Evolutionary conservation across 495 filamentous ascomycete species (phyloP), one percentile per base, ranked within the genome.

Genomic region (Talaromyces proteolyticus): DNA sequence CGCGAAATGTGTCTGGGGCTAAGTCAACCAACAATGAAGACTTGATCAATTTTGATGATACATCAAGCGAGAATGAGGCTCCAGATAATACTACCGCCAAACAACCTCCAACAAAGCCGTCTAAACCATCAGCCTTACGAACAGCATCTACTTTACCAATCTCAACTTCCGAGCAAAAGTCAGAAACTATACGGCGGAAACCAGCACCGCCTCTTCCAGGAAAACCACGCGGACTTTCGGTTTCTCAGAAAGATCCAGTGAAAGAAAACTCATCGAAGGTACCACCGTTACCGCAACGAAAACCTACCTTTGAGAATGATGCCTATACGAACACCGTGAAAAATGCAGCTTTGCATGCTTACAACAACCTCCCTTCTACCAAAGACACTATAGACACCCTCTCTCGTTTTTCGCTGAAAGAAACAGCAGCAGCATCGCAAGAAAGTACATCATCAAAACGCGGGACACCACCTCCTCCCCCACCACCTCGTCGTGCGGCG

Each of bases 101-200:
- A 16, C 49, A 59, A 4, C 78, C 80, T 8, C 86, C 85, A 0
- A 75, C 74, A 3, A 80, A 78, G 40, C 86, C 87, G 1, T 69
- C 73, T 6, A 91, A 91, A 58, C 86, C 88, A n/a, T 67, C 70
- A 4, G 68, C 83, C 5, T 62, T 91, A 6, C 79, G 84, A 26
- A 75, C 69, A 19, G 53, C 58, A 19, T 60, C 64, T 11, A 63
- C 53, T 47, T 24, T 29, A 22, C 42, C 41, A 36, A 18, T 37
- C 11, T 17, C 25, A 11, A 58, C 39, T 24, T 20, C 50, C 16
- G 58, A 43, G 5, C 16, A 44, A 8, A 11, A 42, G 5, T 7
- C 23, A 44, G 20, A 29, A 0, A 38, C 5, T 10, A 56, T 69
- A 21, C 67, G 63, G 44, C 69, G 69, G 21, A 78, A 76, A 52